These are phyloP conservation scores for Isoetes taiwanensis DNA, from an alignment of 75 land plant species.

Conservation along the genomic window DNA sequence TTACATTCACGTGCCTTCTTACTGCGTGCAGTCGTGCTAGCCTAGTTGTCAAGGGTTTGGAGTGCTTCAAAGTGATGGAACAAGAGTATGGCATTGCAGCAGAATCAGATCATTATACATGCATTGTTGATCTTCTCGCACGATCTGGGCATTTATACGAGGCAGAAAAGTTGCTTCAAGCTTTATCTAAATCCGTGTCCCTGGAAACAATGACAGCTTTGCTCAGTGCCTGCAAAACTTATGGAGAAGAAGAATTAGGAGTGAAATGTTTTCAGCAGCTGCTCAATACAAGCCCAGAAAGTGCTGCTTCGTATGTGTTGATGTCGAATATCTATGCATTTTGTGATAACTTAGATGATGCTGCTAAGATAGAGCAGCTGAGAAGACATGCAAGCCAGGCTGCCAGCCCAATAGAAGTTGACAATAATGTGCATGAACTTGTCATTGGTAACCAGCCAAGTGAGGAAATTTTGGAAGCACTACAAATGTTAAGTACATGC, in stretches of 20 bases:
- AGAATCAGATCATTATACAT: constrained; percentile 7
- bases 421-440: constrained; percentile 6
- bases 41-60: constrained; percentile 4
- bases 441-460: constrained; percentile 7
- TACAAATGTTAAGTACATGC: too few relatives aligned
- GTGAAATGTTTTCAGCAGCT: not conserved
- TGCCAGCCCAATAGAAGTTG: constrained; percentile 21
- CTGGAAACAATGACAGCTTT: constrained; percentile 10
- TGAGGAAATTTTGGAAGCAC: too few relatives aligned
- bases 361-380: not conserved
- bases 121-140: constrained; percentile 9
- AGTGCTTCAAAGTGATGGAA: constrained; percentile 6
- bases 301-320: constrained; percentile 10
- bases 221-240: constrained; percentile 11
- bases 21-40: constrained; percentile 9
- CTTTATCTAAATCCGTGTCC: not conserved
- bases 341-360: constrained; percentile 4
- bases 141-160: constrained; percentile 13
- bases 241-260: constrained; percentile 1
- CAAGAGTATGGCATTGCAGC: constrained; percentile 7
- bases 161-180: constrained; percentile 4
- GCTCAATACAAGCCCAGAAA: not conserved
- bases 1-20: constrained; percentile 6
- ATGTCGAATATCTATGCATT: constrained; percentile 12
- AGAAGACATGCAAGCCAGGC: constrained; percentile 19